These are phyloP conservation scores for Solanum ossicruentum DNA, from an alignment of 257 asterid species.

Conservation along the genomic window DNA sequence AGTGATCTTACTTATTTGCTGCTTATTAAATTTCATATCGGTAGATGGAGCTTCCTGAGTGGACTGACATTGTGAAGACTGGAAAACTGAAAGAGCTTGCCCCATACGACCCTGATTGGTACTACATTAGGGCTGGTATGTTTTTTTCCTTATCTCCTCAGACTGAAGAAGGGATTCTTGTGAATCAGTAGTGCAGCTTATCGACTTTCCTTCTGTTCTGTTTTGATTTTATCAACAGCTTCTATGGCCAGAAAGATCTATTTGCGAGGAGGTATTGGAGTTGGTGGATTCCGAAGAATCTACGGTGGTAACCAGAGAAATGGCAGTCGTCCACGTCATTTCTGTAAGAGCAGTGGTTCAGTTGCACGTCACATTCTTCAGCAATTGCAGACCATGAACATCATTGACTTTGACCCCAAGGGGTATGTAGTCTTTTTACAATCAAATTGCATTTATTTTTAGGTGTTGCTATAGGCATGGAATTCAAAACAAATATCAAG, in stretches of 20 bases:
- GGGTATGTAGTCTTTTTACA: constrained; percentile 43
- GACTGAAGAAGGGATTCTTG: too few species aligned
- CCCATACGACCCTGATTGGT: constrained; percentile 95
- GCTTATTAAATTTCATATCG: background rate
- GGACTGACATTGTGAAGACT: constrained; percentile 92
- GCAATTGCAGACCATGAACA: constrained; percentile 66
- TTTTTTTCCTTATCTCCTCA: too few species aligned
- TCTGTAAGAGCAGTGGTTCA: constrained; percentile 86
- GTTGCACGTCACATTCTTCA: constrained; percentile 87
- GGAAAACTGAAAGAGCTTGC: constrained; percentile 85
- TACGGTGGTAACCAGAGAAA: constrained; percentile 98
- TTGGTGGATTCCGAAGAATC: constrained; percentile 74
- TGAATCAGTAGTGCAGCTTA: background rate
- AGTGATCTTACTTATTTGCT: background rate
- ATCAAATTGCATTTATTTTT: background rate
- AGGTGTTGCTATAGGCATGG: background rate
- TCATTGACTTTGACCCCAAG: constrained; percentile 60
- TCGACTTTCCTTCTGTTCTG: background rate
- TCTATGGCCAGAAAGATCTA: constrained; percentile 95
- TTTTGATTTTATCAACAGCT: constrained; percentile 27
- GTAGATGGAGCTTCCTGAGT: constrained; percentile 87
- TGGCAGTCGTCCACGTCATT: constrained; percentile 83
- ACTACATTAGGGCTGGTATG: constrained; percentile 85
- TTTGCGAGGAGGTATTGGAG: constrained; percentile 84
- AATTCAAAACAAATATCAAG: background rate